Evolutionary conservation across 2,329 filamentous ascomycete genomes (phyloP), one percentile per base, ranked within the genome.

Genomic region (Trichophyton rubrum): DNA sequence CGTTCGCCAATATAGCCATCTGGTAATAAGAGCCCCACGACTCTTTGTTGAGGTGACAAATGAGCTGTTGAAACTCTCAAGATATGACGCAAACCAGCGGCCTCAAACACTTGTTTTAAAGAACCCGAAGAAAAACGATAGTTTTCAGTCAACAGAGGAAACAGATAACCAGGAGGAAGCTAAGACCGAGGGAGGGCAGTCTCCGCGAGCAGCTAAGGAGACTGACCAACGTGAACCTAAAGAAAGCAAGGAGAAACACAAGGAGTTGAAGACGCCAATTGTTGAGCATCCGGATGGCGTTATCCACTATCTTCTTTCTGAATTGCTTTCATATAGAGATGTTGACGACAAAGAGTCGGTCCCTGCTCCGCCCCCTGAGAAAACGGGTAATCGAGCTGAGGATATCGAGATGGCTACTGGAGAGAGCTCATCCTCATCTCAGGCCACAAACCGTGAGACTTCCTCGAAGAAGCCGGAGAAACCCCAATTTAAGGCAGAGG

Each of bases 261-360:
- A 75, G 0, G 90, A 96, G 62, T 74, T 84, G 45, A 96, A 95
- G 74, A 79, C 88, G 7, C 92, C 93, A 0, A 80, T 91, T 11
- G 85, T 96, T 4, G 91, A 96, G 72, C 90, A 93, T 64, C 90
- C 92, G 0, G 93, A 97, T 72, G 93, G 93, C 3, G 90, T 99
- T 2, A 86, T 99, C 61, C 90, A 97, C 69, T 99, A 96, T 73
- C 79, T 99, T 22, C 84, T 99, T 3, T 95, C 89, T 62, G 93
- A 99, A 72, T 78, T 99, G 53, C 80, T 96, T 60, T 91, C 89
- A 58, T 97, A 95, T 74, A 87, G 88, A 68, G 91, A 96, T 70
- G 90, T 96, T 3, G 89, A 95, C 41, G 92, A 97, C 68, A 91
- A 88, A 68, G 87, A 91, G 66, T 74, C 5, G 66, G 74, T 3